Base-by-base conservation (phyloP, 352 stramenopile species). In the Pythium pyrilobum region DNA sequence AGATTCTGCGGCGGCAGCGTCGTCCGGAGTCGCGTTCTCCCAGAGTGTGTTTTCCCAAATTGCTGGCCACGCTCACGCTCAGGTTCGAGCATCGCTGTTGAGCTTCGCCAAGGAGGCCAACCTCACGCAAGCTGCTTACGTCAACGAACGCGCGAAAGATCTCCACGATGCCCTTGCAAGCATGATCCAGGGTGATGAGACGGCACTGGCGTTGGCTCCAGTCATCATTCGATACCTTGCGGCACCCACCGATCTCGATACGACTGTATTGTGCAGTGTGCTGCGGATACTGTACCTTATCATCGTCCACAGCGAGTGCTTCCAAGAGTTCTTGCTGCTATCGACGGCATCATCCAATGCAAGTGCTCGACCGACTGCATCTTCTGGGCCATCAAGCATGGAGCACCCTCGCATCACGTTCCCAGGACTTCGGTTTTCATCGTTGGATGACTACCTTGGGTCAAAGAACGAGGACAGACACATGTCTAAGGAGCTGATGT, bases 31-130 rank as follows among this genome's bases (percentile, higher is more conserved):
- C 15, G 56, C 24, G 4, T 44, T 61, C 16, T 67, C 63, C 12
- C 63, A 67, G 31, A 67, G 57, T 42, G 63, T 71, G 9, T 71
- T 71, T 21, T 67, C 63, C 2, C 63, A 71, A 41, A 63, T 71
- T 20, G 59, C 63, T 16, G 63, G 59, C 13, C 58, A 71, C 10
- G 63, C 58, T 1, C 53, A 64, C 24, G 63, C 63, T 0, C 58
- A 71, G 18, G 53, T 56, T 2, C 27, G 59, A 13, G 58, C 63
- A 0, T 67, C 52, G 15, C 50, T 66, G 5, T 25, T 53, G n/a
- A 67, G 13, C 5, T 67, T 67, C 39, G 55, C 63, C 4, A 58
- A 71, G 21, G 59, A 64, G 40, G 51, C 29, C 16, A 66, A 66
- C 28, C 44, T 62, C 12, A 67, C 56, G 1, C 64, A 71, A 40